These are phyloP conservation scores for Trematosphaeria pertusa DNA, from an alignment of 2,329 filamentous ascomycete genomes.

Conservation along the genomic window DNA sequence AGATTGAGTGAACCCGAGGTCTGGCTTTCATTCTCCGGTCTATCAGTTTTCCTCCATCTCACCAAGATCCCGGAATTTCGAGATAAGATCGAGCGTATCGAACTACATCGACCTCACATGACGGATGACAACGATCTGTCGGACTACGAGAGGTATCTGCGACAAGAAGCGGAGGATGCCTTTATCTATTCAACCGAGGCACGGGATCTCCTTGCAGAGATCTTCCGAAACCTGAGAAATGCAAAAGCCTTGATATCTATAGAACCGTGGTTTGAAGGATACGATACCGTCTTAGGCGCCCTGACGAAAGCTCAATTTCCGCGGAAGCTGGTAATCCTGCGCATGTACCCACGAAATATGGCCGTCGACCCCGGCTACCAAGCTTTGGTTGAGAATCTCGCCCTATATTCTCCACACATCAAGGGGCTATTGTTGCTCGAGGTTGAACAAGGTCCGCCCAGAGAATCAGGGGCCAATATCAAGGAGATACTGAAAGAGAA, in stretches of 20 bases:
- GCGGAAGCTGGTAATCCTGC: not conserved
- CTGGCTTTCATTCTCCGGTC: not conserved
- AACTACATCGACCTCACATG: not conserved
- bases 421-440: no score
- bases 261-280: not conserved
- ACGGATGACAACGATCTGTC: not conserved
- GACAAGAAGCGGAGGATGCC: not conserved
- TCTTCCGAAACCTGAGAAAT: not conserved
- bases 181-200: not conserved
- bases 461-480: no score
- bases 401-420: no score
- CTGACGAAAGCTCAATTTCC: not conserved
- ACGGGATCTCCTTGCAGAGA: not conserved
- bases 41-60: not conserved
- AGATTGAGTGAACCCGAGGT: no score
- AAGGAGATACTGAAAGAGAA: no score
- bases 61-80: not conserved
- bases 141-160: not conserved
- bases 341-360: no score
- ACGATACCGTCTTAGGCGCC: not conserved
- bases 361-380: no score
- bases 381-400: no score
- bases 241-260: not conserved
- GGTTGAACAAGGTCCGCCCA: no score
- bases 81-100: not conserved